Base-by-base conservation (phyloP, 306 rosid species). In the Lathyrus aphaca region DNA sequence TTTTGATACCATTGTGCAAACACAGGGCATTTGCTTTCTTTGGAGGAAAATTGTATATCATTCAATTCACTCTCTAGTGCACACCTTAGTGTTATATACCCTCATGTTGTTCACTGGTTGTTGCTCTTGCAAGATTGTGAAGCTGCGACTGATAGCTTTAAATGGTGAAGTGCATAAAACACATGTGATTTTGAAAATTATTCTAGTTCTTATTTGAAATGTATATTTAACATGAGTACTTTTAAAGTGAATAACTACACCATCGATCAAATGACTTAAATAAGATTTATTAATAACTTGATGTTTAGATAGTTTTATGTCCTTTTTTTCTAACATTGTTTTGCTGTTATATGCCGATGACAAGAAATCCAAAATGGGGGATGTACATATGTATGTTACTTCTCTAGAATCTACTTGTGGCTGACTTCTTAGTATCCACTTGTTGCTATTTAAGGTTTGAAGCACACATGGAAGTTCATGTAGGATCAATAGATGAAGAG, bases 381-480 rank as follows among this genome's bases (percentile, higher is more conserved):
- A 6, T 45, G 32, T 30, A 49, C 72, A 13, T 44, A 42, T 60
- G 55, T 55, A 61, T 55, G 11, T 43, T 5, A 54, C 17, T 75
- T 64, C 61, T 69, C 48, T 57, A 71, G 70, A 70, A 18, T 45
- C 58, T 57, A 27, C 62, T 62, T 45, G 60, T 60, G 39, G 42
- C 68, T 57, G 32, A 64, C 70, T 50, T 43, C 67, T 48, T 63
- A 18, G 60, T 62, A 11, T 45, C 70, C 35, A 50, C 56, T 74
- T 35, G 37, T 46, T 68, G 35, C 82, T 35, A 39, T 70, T 79
- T 74, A 76, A 94, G 99, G 99, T 94, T 94, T 78, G 99, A 94
- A 83, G 99, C 99, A 12, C 99, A 94, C 80, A 81, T 94, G 96
- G 99, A 94, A 84, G 96, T 94, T 63, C 99, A 94, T 64, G 96